Base-by-base conservation (phyloP, 2,329 filamentous ascomycete species). In the Clonostachys rhizophaga region DNA sequence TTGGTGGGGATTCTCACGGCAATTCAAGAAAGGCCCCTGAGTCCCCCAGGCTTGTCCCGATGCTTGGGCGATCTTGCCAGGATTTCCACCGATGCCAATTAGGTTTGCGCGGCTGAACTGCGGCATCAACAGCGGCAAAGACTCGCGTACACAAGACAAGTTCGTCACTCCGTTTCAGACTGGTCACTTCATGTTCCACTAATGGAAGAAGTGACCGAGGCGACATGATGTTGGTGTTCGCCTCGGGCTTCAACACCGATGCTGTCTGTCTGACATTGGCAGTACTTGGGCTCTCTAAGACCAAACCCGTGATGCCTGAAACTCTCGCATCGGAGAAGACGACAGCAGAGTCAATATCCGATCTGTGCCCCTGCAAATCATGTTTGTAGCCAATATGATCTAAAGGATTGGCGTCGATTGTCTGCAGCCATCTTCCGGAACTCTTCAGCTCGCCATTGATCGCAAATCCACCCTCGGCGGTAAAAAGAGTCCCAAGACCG, bases 151-250 rank as follows among this genome's bases (percentile, higher is more conserved):
- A 30, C 24, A 30, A 10, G 8, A 30, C 8, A 30, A 30, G 9
- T 3, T 30, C 24, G 24, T 30, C 24, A 10, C 24, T 9, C 24
- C 9, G 24, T 30, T 30, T 30, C 24, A 30, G 9, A 30, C 24
- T 10, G 9, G 46, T 30, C 24, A 30, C 9, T 30, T 30, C 20
- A 44, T 44, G 20, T 14, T 44, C 14, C 24, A 35, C 20, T 5
- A n/a, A 35, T 14, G 47, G 43, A 24, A 79, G 86, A 37, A 56
- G 68, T 7, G 85, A 89, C 1, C 86, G 84, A 0, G 81, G 81
- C 13, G 44, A 42, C n/a, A 53, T 43, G n/a, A 54, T 18, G 16
- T 53, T 55, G 6, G 52, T 55, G 45, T 55, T 55, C 7, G 54
- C 50, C 18, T 55, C 52, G 13, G 51, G 42, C 35, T 40, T 42